Evolutionary conservation across 768 basidiomycete species (phyloP).

Genomic region (Hericium coralloides): DNA sequence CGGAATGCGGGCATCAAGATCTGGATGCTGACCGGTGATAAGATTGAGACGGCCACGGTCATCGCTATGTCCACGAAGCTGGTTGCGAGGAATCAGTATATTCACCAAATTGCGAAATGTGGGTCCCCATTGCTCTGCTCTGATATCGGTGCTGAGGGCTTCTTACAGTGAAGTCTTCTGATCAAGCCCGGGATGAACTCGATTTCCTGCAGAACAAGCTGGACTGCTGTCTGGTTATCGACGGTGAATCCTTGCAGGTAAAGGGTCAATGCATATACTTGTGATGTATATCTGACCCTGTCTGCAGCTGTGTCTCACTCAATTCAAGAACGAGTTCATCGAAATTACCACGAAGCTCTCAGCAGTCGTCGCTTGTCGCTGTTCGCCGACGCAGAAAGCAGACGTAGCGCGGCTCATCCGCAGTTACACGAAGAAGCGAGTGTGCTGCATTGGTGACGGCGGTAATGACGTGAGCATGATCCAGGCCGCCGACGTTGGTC

Average conservation of each 20-base stretch:
- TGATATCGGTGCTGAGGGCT: constrained; percentile 1
- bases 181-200: constrained; percentile 78
- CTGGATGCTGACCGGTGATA: constrained; percentile 99
- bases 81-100: constrained; percentile 93
- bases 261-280: constrained; percentile 6
- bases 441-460: constrained; percentile 98
- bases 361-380: constrained; percentile 94
- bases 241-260: constrained; percentile 93
- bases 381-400: constrained; percentile 98
- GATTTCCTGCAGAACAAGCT: constrained; percentile 92
- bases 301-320: constrained; percentile 74
- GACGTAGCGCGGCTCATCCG: constrained; percentile 94
- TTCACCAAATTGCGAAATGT: constrained; percentile 95
- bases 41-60: constrained; percentile 97
- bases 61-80: constrained; percentile 97
- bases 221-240: constrained; percentile 97
- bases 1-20: constrained; percentile 97
- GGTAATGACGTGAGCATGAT: constrained; percentile 99
- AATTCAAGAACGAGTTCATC: constrained; percentile 92
- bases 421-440: constrained; percentile 83
- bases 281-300: neutral
- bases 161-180: constrained; percentile 69
- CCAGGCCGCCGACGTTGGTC: constrained; percentile 96
- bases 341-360: constrained; percentile 94
- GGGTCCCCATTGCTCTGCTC: constrained; percentile 19